phyloP scores from a whole-genome alignment of 805 yeast genomes.

The Cyberlindnera lachancei region DNA sequence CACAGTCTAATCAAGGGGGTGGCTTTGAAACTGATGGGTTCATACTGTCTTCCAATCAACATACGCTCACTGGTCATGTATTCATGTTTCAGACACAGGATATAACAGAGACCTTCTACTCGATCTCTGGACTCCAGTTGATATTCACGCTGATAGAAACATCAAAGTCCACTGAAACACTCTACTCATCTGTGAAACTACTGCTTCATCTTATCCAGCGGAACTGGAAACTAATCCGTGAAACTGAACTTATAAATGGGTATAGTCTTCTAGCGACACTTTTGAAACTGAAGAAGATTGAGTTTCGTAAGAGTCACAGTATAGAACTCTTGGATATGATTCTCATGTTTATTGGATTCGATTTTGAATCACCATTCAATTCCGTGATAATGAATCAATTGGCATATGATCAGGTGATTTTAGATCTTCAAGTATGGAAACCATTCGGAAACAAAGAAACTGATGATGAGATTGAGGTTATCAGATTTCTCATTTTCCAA shows the following conservation, averaged over 20 bases:
- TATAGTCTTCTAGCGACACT: conserved; percentile 51
- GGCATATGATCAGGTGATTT: conserved; percentile 51
- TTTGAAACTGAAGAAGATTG: conserved; percentile 35
- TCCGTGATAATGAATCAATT: conserved; percentile 48
- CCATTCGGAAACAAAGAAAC: conserved; percentile 14
- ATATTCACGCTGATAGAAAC: conserved; percentile 40
- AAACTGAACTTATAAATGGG: conserved; percentile 54
- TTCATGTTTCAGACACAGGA: conserved; percentile 4
- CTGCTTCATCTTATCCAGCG: conserved; percentile 37
- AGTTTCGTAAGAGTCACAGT: conserved; percentile 22
- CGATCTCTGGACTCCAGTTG: conserved; percentile 45
- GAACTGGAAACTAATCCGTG: conserved; percentile 45
- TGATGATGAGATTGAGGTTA: conserved; percentile 31
- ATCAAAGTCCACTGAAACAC: conserved; percentile 26
- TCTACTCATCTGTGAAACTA: conserved; percentile 30
- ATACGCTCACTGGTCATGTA: conserved; percentile 8
- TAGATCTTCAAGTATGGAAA: conserved; percentile 59
- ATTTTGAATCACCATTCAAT: conserved; percentile 39
- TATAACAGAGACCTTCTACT: conserved; percentile 17
- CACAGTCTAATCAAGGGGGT: conserved; percentile 3
- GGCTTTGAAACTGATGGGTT: conserved; percentile 1
- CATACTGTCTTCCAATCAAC: conserved; percentile 1
- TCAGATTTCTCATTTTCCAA: conserved; percentile 50
- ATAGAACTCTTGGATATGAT: conserved; percentile 42
- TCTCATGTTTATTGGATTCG: conserved; percentile 49